Evolutionary conservation across 2,329 filamentous ascomycete genomes (phyloP).

Genomic region (Biscogniauxia mediterranea): DNA sequence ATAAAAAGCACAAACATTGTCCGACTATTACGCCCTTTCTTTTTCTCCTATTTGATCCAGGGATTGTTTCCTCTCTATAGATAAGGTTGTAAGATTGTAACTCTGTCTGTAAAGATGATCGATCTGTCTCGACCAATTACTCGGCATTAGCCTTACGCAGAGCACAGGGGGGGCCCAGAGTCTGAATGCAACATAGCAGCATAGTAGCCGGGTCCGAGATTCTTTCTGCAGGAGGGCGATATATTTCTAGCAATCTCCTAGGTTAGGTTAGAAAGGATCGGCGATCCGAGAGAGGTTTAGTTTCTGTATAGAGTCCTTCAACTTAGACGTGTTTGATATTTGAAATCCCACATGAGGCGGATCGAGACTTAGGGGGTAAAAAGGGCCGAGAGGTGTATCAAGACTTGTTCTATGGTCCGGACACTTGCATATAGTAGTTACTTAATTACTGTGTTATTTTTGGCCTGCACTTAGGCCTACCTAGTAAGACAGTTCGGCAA

Average conservation of each 20-base stretch:
- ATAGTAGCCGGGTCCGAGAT: background rate
- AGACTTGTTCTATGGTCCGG: background rate
- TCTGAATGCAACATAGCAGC: background rate
- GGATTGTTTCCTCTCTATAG: background rate
- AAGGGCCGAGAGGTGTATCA: background rate
- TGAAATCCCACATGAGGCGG: slow-evolving; percentile 5
- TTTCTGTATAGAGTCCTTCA: background rate
- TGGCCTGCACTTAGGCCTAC: background rate
- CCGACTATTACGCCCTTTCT: background rate
- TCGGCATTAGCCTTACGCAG: background rate
- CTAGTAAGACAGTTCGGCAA: background rate
- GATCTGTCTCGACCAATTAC: background rate
- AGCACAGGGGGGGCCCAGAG: background rate
- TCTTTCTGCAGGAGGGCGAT: background rate
- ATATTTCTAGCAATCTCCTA: background rate
- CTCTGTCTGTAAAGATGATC: background rate
- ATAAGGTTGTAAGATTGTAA: background rate
- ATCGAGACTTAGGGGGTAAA: background rate
- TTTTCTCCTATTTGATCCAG: background rate
- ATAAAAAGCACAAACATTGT: background rate
- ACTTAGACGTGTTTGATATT: background rate
- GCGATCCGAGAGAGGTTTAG: background rate
- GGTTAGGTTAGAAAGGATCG: background rate
- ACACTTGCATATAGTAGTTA: background rate
- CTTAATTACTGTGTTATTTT: background rate